These are phyloP conservation scores for Onygenales sp. DNA, from an alignment of 2,329 filamentous ascomycete genomes.

Conservation along the genomic window DNA sequence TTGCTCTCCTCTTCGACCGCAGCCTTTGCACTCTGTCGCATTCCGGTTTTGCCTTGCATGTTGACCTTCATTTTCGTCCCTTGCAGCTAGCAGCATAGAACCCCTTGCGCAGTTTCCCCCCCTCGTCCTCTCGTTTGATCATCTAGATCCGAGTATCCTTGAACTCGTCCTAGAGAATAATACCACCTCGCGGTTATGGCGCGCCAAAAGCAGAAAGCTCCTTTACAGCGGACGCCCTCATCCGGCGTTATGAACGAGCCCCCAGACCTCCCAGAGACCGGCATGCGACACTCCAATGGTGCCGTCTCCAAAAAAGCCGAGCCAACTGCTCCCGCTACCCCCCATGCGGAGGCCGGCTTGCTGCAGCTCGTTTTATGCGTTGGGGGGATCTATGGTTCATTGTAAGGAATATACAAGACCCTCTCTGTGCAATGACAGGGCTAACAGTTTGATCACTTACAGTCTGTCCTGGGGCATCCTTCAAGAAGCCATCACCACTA, in stretches of 20 bases:
- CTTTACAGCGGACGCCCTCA: slow-evolving; percentile 56
- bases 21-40: too few relatives aligned
- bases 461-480: slow-evolving; percentile 93
- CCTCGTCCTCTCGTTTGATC: too few relatives aligned
- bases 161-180: too few relatives aligned
- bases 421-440: slow-evolving; percentile 3
- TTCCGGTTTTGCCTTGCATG: too few relatives aligned
- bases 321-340: slow-evolving; percentile 17
- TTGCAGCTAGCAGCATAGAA: too few relatives aligned
- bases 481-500: slow-evolving; percentile 95
- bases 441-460: slow-evolving; percentile 2
- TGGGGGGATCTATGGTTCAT: slow-evolving; percentile 92
- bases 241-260: slow-evolving; percentile 50
- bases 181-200: slow-evolving; percentile 45
- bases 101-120: too few relatives aligned
- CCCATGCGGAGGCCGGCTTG: slow-evolving; percentile 45
- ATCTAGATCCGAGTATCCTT: too few relatives aligned
- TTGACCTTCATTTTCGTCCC: too few relatives aligned
- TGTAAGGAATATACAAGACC: slow-evolving; percentile 48
- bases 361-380: slow-evolving; percentile 76
- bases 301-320: slow-evolving; percentile 11
- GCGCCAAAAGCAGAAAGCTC: slow-evolving; percentile 58
- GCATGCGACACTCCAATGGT: slow-evolving; percentile 23
- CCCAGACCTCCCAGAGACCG: slow-evolving; percentile 22
- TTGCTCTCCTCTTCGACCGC: neutral